Percentiles rank a stretch among this genome's conserved stretches.
These are phyloP conservation scores for Neurospora intermedia DNA, from an alignment of 495 filamentous ascomycete species.

Conservation along the genomic window DNA sequence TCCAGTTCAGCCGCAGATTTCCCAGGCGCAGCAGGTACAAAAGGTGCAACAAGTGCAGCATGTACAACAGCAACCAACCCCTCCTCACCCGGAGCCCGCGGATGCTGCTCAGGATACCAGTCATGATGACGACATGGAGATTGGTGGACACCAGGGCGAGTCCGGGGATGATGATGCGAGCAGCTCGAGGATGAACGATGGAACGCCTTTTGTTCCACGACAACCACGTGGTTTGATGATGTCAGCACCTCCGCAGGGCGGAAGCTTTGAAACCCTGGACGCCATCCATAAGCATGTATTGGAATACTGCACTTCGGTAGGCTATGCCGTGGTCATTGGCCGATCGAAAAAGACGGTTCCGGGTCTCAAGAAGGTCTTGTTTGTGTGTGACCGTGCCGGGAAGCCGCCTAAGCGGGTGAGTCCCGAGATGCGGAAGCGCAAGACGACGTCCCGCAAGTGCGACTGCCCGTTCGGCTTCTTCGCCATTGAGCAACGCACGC, in stretches of 20 bases:
- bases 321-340: slow-evolving; percentile 48
- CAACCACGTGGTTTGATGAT: slow-evolving; percentile 38
- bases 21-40: slow-evolving; percentile 16
- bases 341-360: slow-evolving; percentile 47
- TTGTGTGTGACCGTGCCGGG: slow-evolving; percentile 46
- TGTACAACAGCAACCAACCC: slow-evolving; percentile 24
- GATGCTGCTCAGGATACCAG: slow-evolving; percentile 23
- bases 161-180: slow-evolving; percentile 22
- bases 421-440: slow-evolving; percentile 43
- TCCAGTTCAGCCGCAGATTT: slow-evolving; percentile 13
- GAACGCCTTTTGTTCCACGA: slow-evolving; percentile 31
- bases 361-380: slow-evolving; percentile 47
- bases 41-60: slow-evolving; percentile 21
- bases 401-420: slow-evolving; percentile 42
- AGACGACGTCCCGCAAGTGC: slow-evolving; percentile 46
- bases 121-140: slow-evolving; percentile 34
- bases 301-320: slow-evolving; percentile 43
- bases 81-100: slow-evolving; percentile 26
- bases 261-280: slow-evolving; percentile 43
- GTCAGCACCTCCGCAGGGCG: slow-evolving; percentile 44
- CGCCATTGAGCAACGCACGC: slow-evolving; percentile 44
- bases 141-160: slow-evolving; percentile 26
- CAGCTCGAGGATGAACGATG: slow-evolving; percentile 32
- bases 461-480: slow-evolving; percentile 50
- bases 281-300: slow-evolving; percentile 43